A percentile compares a stretch with the other conserved stretches of the same genome.
Conservation (phyloP, 208 protist genomes). For the Tritrichomonas foetus region DNA sequence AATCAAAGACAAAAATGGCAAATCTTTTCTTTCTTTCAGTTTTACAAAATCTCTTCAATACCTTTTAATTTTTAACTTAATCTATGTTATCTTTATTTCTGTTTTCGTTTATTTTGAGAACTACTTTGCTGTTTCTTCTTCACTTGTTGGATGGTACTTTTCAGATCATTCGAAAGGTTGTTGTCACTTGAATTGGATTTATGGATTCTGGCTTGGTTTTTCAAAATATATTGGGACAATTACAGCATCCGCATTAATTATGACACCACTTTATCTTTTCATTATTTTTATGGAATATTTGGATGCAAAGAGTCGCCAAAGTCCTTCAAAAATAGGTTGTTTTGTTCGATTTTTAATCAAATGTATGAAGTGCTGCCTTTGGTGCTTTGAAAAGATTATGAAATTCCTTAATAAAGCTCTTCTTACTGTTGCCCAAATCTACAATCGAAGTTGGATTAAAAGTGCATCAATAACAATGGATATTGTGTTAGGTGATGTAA, state of each 20-base stretch:
- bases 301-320: background rate
- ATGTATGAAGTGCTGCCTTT: background rate
- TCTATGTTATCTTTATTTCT: background rate
- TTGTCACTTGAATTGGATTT: background rate
- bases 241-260: background rate
- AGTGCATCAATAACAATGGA: background rate
- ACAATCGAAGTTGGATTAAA: background rate
- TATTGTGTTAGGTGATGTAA: background rate
- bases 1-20: background rate
- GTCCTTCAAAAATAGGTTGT: background rate
- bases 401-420: background rate
- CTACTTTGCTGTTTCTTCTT: background rate
- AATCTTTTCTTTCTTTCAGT: background rate
- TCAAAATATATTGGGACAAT: background rate
- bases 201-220: background rate
- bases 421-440: background rate
- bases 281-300: background rate
- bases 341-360: background rate
- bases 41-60: background rate
- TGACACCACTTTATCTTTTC: background rate
- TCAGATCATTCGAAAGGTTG: background rate
- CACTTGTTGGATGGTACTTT: constrained; percentile 12
- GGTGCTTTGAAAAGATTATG: background rate
- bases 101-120: background rate
- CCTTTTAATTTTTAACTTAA: background rate